A percentile compares a stretch with the other conserved stretches of the same genome.
These are phyloP conservation scores for Globisporangium nagaii DNA, from an alignment of 352 stramenopile species.

Conservation along the genomic window DNA sequence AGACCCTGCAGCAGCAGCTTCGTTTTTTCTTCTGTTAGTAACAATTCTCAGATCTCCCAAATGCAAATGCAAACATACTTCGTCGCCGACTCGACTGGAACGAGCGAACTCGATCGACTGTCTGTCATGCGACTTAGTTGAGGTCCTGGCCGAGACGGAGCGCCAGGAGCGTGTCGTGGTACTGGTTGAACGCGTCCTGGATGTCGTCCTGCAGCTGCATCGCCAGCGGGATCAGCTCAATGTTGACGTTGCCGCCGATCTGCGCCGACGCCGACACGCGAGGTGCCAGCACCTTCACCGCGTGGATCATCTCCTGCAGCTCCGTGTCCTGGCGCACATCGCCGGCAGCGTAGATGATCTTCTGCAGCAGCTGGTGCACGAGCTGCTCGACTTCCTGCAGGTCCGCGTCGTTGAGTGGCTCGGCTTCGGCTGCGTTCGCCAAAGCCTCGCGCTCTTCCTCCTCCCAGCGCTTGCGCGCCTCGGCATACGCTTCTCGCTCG, in stretches of 20 bases:
- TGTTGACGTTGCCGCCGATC: constrained; percentile 85
- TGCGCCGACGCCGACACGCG: constrained; percentile 78
- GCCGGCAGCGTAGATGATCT: constrained; percentile 85
- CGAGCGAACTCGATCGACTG: too few relatives aligned
- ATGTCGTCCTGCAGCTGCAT: constrained; percentile 91
- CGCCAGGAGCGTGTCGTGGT: constrained; percentile 86
- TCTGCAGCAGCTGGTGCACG: constrained; percentile 83
- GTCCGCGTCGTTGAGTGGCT: constrained; percentile 84
- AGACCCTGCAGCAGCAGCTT: too few relatives aligned
- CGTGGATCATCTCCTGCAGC: constrained; percentile 88
- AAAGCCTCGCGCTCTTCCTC: constrained; percentile 85
- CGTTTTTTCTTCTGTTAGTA: too few relatives aligned
- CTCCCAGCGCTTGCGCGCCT: constrained; percentile 84
- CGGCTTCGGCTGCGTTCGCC: constrained; percentile 76
- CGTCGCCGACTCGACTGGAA: background rate
- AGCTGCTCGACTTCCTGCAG: constrained; percentile 87
- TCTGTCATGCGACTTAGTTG: constrained; percentile 34
- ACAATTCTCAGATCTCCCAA: background rate
- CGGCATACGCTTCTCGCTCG: constrained; percentile 83
- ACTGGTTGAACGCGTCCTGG: constrained; percentile 88
- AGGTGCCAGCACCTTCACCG: constrained; percentile 82
- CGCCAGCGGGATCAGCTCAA: constrained; percentile 82
- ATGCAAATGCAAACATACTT: background rate
- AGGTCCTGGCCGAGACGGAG: constrained; percentile 82
- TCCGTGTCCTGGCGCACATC: constrained; percentile 86